Conservation (phyloP, 148 eudicot species). For the Vaccinium macrocarpon region DNA sequence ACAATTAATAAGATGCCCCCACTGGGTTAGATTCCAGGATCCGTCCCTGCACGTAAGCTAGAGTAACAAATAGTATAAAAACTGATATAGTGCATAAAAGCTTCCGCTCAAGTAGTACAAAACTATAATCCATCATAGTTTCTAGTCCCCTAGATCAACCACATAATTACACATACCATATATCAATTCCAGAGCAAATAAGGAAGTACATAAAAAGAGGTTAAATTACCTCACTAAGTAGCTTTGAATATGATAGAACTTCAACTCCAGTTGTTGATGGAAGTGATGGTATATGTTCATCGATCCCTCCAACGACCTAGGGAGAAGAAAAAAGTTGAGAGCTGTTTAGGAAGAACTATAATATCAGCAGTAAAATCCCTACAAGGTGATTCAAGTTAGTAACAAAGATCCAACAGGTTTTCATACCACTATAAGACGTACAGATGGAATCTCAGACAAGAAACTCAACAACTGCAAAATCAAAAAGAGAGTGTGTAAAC, state of each 20-base stretch:
- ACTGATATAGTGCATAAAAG: neutral
- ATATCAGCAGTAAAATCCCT: neutral
- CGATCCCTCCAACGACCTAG: slow-evolving; percentile 88
- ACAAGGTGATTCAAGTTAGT: neutral
- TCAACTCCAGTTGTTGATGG: slow-evolving; percentile 62
- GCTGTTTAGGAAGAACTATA: neutral
- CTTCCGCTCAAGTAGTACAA: neutral
- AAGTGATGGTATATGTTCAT: slow-evolving; percentile 74
- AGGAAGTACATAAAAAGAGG: neutral
- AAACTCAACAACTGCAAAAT: slow-evolving; percentile 77
- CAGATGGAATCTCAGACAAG: slow-evolving; percentile 80
- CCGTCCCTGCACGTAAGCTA: neutral
- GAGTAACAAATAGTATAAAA: neutral
- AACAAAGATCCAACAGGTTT: slow-evolving; percentile 5
- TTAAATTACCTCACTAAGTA: slow-evolving; percentile 59
- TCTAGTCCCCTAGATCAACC: neutral
- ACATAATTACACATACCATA: neutral
- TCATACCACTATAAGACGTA: slow-evolving; percentile 84
- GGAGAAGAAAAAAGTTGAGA: neutral
- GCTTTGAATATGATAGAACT: slow-evolving; percentile 67
- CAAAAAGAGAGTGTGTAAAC: neutral
- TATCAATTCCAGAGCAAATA: neutral
- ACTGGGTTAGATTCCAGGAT: too few relatives aligned
- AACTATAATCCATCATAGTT: neutral
- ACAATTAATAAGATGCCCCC: too few relatives aligned